Evolutionary conservation across 768 basidiomycete species (phyloP).

Genomic region (Steccherinum ochraceum): DNA sequence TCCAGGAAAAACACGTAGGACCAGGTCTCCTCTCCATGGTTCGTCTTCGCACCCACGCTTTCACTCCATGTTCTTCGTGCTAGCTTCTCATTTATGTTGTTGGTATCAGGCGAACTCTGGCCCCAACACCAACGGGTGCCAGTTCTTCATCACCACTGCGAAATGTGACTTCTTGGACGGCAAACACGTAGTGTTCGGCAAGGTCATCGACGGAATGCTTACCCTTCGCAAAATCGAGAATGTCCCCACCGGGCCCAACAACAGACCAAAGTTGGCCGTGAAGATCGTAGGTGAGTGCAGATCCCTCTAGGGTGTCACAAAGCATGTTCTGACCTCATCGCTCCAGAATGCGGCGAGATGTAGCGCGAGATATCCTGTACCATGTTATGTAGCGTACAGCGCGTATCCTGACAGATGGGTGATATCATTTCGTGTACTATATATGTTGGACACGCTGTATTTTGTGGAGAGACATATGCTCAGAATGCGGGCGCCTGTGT

Average conservation of each 20-base stretch:
- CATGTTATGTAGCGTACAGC: neutral
- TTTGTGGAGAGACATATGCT: neutral
- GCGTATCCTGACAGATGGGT: neutral
- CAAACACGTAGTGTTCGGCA: constrained; percentile 91
- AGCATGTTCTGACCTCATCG: neutral
- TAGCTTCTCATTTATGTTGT: too few species aligned
- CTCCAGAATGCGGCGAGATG: constrained; percentile 35
- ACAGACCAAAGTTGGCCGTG: constrained; percentile 81
- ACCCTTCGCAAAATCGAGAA: constrained; percentile 96
- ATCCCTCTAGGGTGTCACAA: neutral
- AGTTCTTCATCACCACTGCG: constrained; percentile 97
- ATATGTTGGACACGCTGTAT: too few species aligned
- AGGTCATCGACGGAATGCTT: constrained; percentile 88
- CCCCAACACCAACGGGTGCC: constrained; percentile 86
- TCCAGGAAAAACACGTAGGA: constrained; percentile 79
- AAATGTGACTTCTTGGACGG: constrained; percentile 95
- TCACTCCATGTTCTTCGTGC: too few species aligned
- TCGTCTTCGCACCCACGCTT: constrained; percentile 10
- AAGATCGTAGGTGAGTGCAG: constrained; percentile 71
- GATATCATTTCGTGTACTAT: neutral
- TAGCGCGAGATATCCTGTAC: constrained; percentile 4
- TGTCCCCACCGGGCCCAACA: constrained; percentile 87
- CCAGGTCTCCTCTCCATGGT: constrained; percentile 93
- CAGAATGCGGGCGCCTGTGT: neutral
- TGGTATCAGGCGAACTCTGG: constrained; percentile 83